Base-by-base conservation (phyloP, 768 basidiomycete species). In the Gautieria morchelliformis region DNA sequence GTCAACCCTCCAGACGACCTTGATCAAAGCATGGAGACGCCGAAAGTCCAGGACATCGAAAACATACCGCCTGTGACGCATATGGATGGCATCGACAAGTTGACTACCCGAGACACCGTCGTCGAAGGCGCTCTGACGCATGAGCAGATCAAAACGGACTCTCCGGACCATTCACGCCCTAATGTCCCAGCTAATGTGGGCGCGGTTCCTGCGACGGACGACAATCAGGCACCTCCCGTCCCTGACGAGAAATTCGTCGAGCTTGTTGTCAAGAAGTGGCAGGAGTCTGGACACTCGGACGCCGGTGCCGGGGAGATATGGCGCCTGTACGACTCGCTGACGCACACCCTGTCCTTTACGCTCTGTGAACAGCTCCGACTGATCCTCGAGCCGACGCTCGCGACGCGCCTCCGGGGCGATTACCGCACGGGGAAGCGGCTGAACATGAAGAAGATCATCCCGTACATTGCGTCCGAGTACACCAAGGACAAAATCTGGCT, bases 401-500 rank as follows among this genome's bases (percentile, higher is more conserved):
- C 96, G 5, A 96, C 95, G 6, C 82, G 96, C 20, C 77, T 99
- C 45, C 87, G 89, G 71, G 96, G 96, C 40, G 96, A 98, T 74
- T 99, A 96, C 70, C 88, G 94, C 32, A 94, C 91, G 0, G 96
- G 96, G 53, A 99, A 99, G 72, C 81, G 95, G 19, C 80, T 99
- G 32, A 98, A 98, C 71, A 97, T 98, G 95, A 93, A 94, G 69
- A 94, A 94, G 72, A 92, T 98, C 69, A 94, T 99, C 60, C 84
- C 89, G 3, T 98, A 95, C 75, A 94, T 99, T 60, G 95, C 96
- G 37, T 91, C 88, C 72, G 96, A 99, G 72, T 99, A 91, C 75
- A 98, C 94, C 52, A 98, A 98, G 69, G 95, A 99, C 78, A 94
- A 94, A 72, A 98, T 98, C 62, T 99, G 96, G 96, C 76, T 98